phyloP scores from a whole-genome alignment of 2,329 filamentous ascomycete species.

The Fusarium globosum region DNA sequence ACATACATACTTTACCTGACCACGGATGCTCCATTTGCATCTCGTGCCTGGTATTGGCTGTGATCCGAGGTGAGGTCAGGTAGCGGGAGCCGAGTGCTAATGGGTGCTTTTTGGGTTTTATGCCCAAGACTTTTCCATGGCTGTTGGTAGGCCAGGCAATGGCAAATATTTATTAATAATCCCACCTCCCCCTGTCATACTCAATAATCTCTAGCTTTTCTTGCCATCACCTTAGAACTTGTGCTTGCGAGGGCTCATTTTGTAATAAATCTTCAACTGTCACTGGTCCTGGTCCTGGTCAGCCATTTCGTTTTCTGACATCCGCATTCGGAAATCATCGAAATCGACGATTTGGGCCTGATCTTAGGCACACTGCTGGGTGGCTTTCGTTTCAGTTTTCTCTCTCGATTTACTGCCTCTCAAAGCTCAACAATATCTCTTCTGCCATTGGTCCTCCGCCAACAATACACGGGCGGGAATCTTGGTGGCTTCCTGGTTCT shows the following conservation, averaged over 20 bases:
- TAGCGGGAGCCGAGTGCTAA: not conserved
- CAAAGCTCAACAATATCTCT: constrained; percentile 7
- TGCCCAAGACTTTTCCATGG: constrained; percentile 2
- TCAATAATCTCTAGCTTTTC: not conserved
- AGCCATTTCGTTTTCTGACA: not conserved
- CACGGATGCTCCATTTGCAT: constrained; percentile 1
- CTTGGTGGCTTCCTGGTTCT: not conserved
- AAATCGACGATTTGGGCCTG: not conserved
- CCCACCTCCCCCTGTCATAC: constrained; percentile 8
- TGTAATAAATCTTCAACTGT: not conserved
- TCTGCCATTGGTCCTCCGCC: not conserved
- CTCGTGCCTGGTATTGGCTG: constrained; percentile 9
- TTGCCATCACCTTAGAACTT: not conserved
- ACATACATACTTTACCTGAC: not conserved
- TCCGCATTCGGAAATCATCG: constrained; percentile 8
- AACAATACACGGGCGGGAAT: not conserved
- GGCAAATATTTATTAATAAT: constrained; percentile 17
- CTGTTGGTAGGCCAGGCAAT: constrained; percentile 2
- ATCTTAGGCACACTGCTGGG: not conserved
- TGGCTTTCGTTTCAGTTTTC: constrained; percentile 6
- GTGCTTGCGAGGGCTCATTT: not conserved
- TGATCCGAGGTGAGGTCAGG: not conserved
- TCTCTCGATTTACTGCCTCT: not conserved
- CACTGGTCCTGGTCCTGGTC: not conserved
- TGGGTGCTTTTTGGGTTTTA: constrained; percentile 1